Conservation (phyloP, 805 yeast species). For the Lipomyces orientalis region DNA sequence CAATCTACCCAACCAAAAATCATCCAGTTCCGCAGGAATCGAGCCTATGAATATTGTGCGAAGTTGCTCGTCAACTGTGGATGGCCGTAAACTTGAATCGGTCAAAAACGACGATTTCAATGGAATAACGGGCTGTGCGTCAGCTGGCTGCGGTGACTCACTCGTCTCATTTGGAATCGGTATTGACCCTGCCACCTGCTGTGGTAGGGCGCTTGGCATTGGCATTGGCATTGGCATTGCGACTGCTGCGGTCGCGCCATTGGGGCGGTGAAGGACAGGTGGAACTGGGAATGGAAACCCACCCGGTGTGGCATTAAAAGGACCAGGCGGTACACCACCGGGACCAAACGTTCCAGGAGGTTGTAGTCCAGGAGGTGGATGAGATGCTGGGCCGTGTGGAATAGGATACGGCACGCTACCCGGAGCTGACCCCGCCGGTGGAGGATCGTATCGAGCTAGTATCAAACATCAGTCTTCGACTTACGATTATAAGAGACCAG, state of each 20-base stretch:
- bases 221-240: neutral
- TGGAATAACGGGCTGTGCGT: neutral
- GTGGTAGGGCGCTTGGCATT: neutral
- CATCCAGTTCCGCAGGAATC: slow-evolving; percentile 34
- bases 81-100: slow-evolving; percentile 28
- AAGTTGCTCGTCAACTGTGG: slow-evolving; percentile 30
- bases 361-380: slow-evolving; percentile 9
- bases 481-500: neutral
- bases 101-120: slow-evolving; percentile 12
- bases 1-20: slow-evolving; percentile 36
- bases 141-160: neutral
- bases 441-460: slow-evolving; percentile 8
- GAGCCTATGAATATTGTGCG: slow-evolving; percentile 26
- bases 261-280: neutral
- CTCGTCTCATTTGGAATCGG: slow-evolving; percentile 7
- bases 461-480: neutral
- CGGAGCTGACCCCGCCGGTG: slow-evolving; percentile 3
- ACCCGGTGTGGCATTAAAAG: slow-evolving; percentile 17
- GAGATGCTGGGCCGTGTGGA: slow-evolving; percentile 1
- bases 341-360: slow-evolving; percentile 16
- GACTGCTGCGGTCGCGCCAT: neutral
- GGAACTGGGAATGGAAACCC: slow-evolving; percentile 20
- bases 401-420: slow-evolving; percentile 8
- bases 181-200: slow-evolving; percentile 1
- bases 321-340: slow-evolving; percentile 13